Evolutionary conservation across 2,329 filamentous ascomycete genomes (phyloP).

Genomic region (Fusarium sp.): DNA sequence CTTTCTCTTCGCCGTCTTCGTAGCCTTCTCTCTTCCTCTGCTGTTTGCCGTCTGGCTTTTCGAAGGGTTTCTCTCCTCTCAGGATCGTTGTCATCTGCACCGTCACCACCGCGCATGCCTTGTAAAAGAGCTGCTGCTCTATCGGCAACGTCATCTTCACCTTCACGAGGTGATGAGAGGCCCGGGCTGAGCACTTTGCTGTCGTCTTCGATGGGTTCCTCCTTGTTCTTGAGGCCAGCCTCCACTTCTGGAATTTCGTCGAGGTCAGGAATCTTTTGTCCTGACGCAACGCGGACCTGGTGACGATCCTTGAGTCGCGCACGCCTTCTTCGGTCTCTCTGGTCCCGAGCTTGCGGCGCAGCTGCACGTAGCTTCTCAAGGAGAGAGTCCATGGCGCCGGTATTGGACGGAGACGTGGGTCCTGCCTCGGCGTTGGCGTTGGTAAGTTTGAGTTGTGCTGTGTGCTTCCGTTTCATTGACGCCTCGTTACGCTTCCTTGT

Average conservation of each 20-base stretch:
- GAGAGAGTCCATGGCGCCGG: constrained; percentile 94
- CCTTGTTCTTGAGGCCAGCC: constrained; percentile 47
- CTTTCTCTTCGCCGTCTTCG: constrained; percentile 74
- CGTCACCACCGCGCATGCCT: constrained; percentile 77
- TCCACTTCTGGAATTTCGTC: constrained; percentile 69
- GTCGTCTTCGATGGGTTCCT: constrained; percentile 57
- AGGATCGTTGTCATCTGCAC: constrained; percentile 59
- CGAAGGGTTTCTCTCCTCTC: constrained; percentile 70
- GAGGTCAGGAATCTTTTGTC: constrained; percentile 82
- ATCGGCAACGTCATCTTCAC: constrained; percentile 81
- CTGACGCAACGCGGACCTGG: constrained; percentile 87
- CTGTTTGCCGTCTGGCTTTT: constrained; percentile 71
- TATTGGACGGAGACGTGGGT: constrained; percentile 74
- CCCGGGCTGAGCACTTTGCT: constrained; percentile 62
- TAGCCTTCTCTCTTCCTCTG: constrained; percentile 78
- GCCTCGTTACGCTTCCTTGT: constrained; percentile 85
- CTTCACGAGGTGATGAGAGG: constrained; percentile 54
- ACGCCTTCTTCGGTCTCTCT: constrained; percentile 86
- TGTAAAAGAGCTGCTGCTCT: constrained; percentile 85
- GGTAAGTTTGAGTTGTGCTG: constrained; percentile 67
- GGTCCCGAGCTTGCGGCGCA: constrained; percentile 87
- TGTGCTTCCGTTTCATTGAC: constrained; percentile 89
- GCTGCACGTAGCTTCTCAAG: constrained; percentile 95
- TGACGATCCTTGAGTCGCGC: constrained; percentile 90
- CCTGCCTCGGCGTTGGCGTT: constrained; percentile 60